Evolutionary conservation across 495 filamentous ascomycete genomes (phyloP).

Genomic region (Xylaria scruposa): DNA sequence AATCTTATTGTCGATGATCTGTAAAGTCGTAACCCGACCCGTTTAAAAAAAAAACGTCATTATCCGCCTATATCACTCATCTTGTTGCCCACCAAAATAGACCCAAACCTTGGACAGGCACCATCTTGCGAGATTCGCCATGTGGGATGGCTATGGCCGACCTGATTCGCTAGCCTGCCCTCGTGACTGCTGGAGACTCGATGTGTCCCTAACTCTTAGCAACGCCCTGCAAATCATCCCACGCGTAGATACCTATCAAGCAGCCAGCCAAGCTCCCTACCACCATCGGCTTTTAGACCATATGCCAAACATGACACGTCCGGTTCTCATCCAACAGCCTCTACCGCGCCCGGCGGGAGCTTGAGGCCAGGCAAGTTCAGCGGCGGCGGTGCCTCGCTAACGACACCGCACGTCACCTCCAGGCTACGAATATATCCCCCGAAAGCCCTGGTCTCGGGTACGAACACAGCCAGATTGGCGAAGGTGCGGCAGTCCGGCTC

Average conservation of each 20-base stretch:
- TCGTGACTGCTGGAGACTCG: background rate
- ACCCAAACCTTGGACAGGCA: background rate
- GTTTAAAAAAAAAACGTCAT: background rate
- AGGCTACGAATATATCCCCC: conserved; percentile 47
- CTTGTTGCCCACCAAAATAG: background rate
- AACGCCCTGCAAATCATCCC: background rate
- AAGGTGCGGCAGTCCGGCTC: conserved; percentile 45
- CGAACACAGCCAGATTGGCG: conserved; percentile 50
- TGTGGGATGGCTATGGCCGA: background rate
- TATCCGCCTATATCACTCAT: background rate
- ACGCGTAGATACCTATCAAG: too few relatives aligned
- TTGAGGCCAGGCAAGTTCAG: conserved; percentile 36
- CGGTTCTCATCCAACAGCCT: conserved; percentile 30
- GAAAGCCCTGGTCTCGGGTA: conserved; percentile 43
- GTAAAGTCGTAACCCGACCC: too few relatives aligned
- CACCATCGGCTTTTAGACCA: too few relatives aligned
- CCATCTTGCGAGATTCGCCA: background rate
- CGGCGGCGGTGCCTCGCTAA: conserved; percentile 33
- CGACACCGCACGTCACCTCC: conserved; percentile 45
- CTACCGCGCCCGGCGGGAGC: conserved; percentile 32
- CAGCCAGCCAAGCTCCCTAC: too few relatives aligned
- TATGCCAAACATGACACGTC: background rate
- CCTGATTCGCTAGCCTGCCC: background rate
- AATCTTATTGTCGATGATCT: too few relatives aligned
- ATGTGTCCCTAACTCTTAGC: background rate